These are phyloP conservation scores for Xerocomellus chrysenteron DNA, from an alignment of 768 basidiomycete species.

Conservation along the genomic window DNA sequence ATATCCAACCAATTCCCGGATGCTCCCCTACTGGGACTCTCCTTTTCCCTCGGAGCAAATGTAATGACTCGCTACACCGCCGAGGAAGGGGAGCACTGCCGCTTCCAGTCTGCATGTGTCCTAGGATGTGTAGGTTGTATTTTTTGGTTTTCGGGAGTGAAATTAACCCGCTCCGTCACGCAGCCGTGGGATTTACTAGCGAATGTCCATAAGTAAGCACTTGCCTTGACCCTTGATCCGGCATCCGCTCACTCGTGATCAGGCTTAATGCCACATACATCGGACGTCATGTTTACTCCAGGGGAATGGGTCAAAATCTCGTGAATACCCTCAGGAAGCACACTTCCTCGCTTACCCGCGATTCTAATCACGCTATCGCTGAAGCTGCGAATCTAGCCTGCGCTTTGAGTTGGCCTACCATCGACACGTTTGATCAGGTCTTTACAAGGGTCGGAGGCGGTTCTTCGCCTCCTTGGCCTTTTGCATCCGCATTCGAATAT, in stretches of 20 bases:
- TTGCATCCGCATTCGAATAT: conserved; percentile 45
- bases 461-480: conserved; percentile 54
- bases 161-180: conserved; percentile 8
- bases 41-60: conserved; percentile 93
- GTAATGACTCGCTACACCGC: conserved; percentile 88
- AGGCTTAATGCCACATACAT: conserved; percentile 59
- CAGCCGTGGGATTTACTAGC: conserved; percentile 52
- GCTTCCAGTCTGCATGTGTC: conserved; percentile 63
- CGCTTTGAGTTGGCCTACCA: conserved; percentile 50
- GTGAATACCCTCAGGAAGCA: conserved; percentile 56
- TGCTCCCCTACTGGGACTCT: conserved; percentile 81
- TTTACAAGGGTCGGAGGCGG: conserved; percentile 72
- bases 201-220: conserved; percentile 35
- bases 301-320: conserved; percentile 76
- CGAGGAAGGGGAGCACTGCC: conserved; percentile 68
- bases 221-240: conserved; percentile 10
- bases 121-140: conserved; percentile 66
- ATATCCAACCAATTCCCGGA: conserved; percentile 69
- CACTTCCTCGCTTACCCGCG: conserved; percentile 42
- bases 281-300: conserved; percentile 68
- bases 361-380: conserved; percentile 51
- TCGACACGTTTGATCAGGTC: conserved; percentile 58
- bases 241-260: conserved; percentile 5
- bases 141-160: conserved; percentile 11
- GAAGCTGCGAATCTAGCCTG: conserved; percentile 47